phyloP scores from a whole-genome alignment of 2,329 filamentous ascomycete genomes.

The Escovopsis weberi region DNA sequence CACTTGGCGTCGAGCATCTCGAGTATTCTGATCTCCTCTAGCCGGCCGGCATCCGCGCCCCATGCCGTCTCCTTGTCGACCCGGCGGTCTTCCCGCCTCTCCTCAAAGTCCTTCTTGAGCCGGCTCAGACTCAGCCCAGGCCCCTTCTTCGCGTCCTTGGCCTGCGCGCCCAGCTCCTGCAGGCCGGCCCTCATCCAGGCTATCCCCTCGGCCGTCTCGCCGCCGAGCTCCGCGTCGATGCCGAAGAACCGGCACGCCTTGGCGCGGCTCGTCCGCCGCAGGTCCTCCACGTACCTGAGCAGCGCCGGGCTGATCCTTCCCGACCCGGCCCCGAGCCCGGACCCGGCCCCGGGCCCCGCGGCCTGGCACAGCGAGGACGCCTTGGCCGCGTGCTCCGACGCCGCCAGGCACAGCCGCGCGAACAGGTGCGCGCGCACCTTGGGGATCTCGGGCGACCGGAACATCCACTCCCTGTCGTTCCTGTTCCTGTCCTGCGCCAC shows the following conservation, averaged over 20 bases:
- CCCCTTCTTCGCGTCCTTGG: constrained; percentile 36
- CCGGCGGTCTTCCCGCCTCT: constrained; percentile 64
- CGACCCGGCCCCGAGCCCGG: constrained; percentile 16
- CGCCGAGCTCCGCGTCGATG: constrained; percentile 72
- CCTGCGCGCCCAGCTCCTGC: constrained; percentile 55
- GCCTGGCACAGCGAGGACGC: constrained; percentile 40
- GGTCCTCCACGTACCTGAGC: constrained; percentile 58
- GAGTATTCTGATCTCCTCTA: constrained; percentile 74
- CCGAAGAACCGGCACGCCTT: constrained; percentile 84
- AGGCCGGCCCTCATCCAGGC: constrained; percentile 73
- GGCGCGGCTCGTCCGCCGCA: constrained; percentile 61
- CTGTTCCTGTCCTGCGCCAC: constrained; percentile 72
- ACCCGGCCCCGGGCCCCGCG: constrained; percentile 5
- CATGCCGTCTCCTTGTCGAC: constrained; percentile 60
- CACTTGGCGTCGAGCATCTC: constrained; percentile 82
- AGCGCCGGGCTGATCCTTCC: constrained; percentile 50
- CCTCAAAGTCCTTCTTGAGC: constrained; percentile 59
- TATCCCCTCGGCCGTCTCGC: constrained; percentile 70
- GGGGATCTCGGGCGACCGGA: constrained; percentile 72
- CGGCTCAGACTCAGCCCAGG: constrained; percentile 35
- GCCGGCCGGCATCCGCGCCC: constrained; percentile 70
- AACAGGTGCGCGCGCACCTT: constrained; percentile 83
- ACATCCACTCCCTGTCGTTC: constrained; percentile 92
- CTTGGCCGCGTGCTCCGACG: constrained; percentile 72
- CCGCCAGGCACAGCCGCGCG: constrained; percentile 73